These are phyloP conservation scores for Akanthomyces uredinophilus DNA, from an alignment of 2,329 filamentous ascomycete species.

Conservation along the genomic window DNA sequence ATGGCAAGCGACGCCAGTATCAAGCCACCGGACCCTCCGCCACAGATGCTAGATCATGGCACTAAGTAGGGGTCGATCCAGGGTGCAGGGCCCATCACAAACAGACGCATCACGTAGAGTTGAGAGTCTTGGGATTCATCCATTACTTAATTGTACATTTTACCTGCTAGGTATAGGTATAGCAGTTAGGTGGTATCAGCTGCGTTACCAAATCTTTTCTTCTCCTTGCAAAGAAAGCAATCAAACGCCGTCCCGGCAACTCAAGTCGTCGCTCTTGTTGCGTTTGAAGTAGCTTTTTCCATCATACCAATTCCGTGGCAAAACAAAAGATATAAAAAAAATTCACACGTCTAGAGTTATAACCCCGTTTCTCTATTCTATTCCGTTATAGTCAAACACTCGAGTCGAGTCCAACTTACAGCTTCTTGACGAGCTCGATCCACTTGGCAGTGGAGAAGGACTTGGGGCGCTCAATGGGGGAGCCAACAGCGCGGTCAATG, in stretches of 20 bases:
- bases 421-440: constrained; percentile 86
- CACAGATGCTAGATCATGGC: too few relatives aligned
- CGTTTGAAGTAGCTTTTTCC: constrained; percentile 9
- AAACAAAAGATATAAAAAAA: constrained; percentile 12
- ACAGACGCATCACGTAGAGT: not conserved
- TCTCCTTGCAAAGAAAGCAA: constrained; percentile 1
- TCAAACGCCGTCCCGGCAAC: constrained; percentile 14
- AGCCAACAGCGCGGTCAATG: constrained; percentile 95
- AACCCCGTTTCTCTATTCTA: constrained; percentile 4
- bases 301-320: constrained; percentile 10
- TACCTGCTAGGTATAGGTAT: constrained; percentile 3
- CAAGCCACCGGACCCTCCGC: too few relatives aligned
- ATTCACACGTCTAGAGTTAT: constrained; percentile 10
- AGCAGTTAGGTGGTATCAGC: not conserved
- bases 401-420: constrained; percentile 52
- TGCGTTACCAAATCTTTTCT: not conserved
- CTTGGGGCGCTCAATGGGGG: constrained; percentile 98
- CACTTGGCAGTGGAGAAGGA: constrained; percentile 97
- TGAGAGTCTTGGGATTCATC: not conserved
- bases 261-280: constrained; percentile 3
- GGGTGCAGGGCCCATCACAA: not conserved
- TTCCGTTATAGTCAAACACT: constrained; percentile 2
- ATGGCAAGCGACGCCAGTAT: too few relatives aligned
- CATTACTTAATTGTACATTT: constrained; percentile 15
- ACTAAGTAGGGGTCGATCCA: too few relatives aligned